Conservation (phyloP, 305 asterid genomes). For the Rubia tinctorum region DNA sequence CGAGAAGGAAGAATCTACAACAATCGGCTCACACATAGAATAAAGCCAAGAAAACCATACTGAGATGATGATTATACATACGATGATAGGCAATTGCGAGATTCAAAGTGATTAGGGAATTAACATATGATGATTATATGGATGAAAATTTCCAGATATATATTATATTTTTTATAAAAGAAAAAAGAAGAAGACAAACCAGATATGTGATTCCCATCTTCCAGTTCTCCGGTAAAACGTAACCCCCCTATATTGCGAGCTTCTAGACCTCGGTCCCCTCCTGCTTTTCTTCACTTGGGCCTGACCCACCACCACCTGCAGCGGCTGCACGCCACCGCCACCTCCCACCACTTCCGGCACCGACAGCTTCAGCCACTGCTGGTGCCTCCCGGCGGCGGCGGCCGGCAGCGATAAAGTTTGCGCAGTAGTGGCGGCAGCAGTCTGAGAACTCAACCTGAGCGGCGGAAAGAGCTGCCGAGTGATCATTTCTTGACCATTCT, state of each 20-base stretch:
- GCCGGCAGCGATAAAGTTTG: conserved; percentile 14
- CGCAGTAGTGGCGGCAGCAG: neutral
- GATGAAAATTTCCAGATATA: neutral
- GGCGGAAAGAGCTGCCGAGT: conserved; percentile 66
- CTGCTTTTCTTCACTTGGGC: conserved; percentile 71
- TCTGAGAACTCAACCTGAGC: neutral
- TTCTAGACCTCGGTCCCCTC: conserved; percentile 95
- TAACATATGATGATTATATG: neutral
- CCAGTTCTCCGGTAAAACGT: conserved; percentile 96
- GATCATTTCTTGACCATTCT: conserved; percentile 15
- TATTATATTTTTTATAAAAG: neutral
- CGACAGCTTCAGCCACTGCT: conserved; percentile 64
- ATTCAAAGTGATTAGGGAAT: neutral
- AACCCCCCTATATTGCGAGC: conserved; percentile 93
- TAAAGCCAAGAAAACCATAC: neutral
- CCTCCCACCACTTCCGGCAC: conserved; percentile 38
- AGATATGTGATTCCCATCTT: conserved; percentile 97
- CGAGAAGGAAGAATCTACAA: neutral
- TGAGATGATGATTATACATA: neutral
- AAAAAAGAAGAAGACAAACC: conserved; percentile 35
- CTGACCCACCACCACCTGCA: conserved; percentile 11
- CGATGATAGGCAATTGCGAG: neutral
- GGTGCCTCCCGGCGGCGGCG: conserved; percentile 29
- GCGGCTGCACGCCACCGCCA: conserved; percentile 14
- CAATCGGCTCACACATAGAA: neutral